Evolutionary conservation across 345 rosid species (phyloP), one percentile per base, ranked within the genome.

Genomic region (Aegle marmelos): DNA sequence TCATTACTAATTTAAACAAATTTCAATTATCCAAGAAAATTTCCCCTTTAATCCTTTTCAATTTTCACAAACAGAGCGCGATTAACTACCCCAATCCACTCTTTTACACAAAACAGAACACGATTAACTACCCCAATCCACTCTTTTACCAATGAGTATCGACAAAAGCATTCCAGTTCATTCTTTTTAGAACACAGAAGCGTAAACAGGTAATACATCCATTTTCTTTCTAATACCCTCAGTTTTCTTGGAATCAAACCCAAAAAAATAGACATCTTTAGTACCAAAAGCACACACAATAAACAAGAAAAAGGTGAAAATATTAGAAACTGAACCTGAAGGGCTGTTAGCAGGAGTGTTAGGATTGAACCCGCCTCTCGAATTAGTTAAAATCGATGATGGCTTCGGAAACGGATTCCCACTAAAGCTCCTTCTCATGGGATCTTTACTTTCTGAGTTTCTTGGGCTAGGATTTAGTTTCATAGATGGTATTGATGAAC

Each of bases 381-480:
- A 83, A 63, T 67, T 75, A 5, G 91, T n/a, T 25, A 79, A 13
- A 77, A 85, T 71, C 22, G 89, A 72, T n/a, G 90, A 76, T n/a
- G 92, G 88, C 70, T 80, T 85, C 54, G 81, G 53, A 79, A 94
- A 89, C 2, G 94, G 93, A 78, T 78, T 92, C 24, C 82, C 93
- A 9, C 78, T 77, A 66, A 88, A 92, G 63, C 97, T 92, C 87
- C 98, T 88, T 37, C 97, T 89, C 82, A 88, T 84, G 7, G 93
- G 89, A 27, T 92, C 88, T 41, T 48, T 77, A 0, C 74, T 70
- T 77, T 93, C 97, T 0, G 95, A 92, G 76, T 84, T 87, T 81
- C 95, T 88, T 28, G 90, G 82, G 68, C 11, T 77, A 60, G 90
- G 86, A 76, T 80, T 89, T 58, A 79, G 74, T 70, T 85, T 82